phyloP scores from a whole-genome alignment of 2,329 filamentous ascomycete species.

The Davidsoniella virescens region DNA sequence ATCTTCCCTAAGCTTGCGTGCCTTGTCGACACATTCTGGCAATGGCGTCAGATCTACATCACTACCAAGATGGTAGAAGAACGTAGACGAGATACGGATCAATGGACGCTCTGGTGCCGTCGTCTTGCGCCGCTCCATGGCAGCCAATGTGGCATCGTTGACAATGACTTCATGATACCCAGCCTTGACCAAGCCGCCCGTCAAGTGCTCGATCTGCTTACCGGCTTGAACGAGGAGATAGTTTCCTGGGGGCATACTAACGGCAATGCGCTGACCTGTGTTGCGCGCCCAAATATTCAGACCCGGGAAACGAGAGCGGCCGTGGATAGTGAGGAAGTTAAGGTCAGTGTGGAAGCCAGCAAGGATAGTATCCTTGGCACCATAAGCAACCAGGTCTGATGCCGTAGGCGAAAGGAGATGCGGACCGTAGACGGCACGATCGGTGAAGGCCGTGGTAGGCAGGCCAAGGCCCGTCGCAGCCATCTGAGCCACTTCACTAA shows the following conservation, averaged over 20 bases:
- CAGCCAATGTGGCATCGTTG: slow-evolving; percentile 33
- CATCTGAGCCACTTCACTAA: slow-evolving; percentile 43
- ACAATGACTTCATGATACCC: slow-evolving; percentile 47
- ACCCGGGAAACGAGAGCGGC: slow-evolving; percentile 43
- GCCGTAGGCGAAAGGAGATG: slow-evolving; percentile 45
- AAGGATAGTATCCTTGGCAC: slow-evolving; percentile 38
- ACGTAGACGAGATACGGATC: slow-evolving; percentile 41
- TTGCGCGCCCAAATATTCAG: slow-evolving; percentile 49
- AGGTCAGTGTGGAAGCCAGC: slow-evolving; percentile 49
- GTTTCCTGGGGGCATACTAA: slow-evolving; percentile 41
- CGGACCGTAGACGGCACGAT: slow-evolving; percentile 41
- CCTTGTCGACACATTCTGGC: slow-evolving; percentile 29
- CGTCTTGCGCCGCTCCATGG: slow-evolving; percentile 26
- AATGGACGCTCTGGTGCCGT: slow-evolving; percentile 33
- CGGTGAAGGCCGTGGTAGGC: slow-evolving; percentile 33
- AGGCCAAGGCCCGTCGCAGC: slow-evolving; percentile 39
- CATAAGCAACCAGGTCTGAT: slow-evolving; percentile 39
- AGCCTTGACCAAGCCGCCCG: slow-evolving; percentile 43
- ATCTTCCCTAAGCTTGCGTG: slow-evolving; percentile 16
- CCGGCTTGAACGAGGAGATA: slow-evolving; percentile 45
- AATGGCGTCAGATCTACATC: slow-evolving; percentile 39
- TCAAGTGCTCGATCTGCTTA: slow-evolving; percentile 46
- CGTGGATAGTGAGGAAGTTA: slow-evolving; percentile 49
- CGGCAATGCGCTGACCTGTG: slow-evolving; percentile 40
- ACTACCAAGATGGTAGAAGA: slow-evolving; percentile 44